Conservation (phyloP, 495 filamentous ascomycete genomes). For the Neurospora sp. region DNA sequence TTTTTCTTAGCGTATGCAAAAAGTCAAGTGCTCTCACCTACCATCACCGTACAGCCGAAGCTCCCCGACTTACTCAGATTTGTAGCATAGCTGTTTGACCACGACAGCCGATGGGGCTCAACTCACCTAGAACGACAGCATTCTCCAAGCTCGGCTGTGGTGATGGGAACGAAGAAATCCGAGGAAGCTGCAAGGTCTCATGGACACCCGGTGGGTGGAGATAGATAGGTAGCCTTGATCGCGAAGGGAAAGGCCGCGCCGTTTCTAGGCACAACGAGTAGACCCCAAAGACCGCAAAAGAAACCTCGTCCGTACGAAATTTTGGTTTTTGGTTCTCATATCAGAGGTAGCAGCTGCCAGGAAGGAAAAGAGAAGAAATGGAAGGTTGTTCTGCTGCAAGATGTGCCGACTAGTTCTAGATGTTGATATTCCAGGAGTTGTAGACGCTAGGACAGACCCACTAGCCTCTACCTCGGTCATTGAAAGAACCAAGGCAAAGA, state of each 20-base stretch:
- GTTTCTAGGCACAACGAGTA: neutral
- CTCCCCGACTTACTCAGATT: neutral
- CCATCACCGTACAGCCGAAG: neutral
- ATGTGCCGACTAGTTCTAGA: neutral
- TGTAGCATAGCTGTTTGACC: neutral
- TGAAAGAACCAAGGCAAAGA: neutral
- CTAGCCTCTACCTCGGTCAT: neutral
- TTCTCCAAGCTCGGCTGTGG: neutral
- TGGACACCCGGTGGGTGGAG: neutral
- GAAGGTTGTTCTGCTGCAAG: neutral
- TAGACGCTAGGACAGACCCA: neutral
- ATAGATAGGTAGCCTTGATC: neutral
- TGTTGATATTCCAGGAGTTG: neutral
- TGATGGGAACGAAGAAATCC: neutral
- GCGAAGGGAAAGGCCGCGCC: neutral
- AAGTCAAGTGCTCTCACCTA: neutral
- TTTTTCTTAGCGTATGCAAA: neutral
- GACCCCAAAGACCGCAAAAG: neutral
- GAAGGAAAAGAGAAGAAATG: neutral
- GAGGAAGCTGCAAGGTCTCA: neutral
- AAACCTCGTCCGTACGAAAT: neutral
- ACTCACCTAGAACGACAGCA: neutral
- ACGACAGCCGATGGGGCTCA: neutral
- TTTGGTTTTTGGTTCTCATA: neutral
- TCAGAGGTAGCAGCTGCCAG: neutral